These are phyloP conservation scores for Globisporangium sylvaticum DNA, from an alignment of 352 stramenopile genomes.

Conservation along the genomic window DNA sequence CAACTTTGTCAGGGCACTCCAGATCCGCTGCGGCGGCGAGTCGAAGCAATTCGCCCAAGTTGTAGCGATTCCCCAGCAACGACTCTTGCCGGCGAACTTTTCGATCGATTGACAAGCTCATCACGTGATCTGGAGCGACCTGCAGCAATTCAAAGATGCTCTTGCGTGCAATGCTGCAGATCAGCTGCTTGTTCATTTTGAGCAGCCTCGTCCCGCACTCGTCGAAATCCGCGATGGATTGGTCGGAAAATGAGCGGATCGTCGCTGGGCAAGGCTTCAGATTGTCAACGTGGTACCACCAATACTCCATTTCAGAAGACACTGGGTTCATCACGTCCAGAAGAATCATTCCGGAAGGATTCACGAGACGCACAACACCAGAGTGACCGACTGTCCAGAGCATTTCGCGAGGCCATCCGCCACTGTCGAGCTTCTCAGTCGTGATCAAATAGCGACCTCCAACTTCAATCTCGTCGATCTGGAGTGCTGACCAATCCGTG, in stretches of 20 bases:
- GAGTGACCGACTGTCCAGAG: constrained; percentile 64
- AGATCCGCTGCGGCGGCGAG: constrained; percentile 53
- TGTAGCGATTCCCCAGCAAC: constrained; percentile 35
- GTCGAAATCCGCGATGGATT: constrained; percentile 43
- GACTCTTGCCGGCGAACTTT: constrained; percentile 15
- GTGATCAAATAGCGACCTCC: constrained; percentile 52
- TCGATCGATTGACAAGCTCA: constrained; percentile 40
- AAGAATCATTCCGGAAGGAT: constrained; percentile 52
- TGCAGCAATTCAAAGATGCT: constrained; percentile 62
- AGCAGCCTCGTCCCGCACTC: constrained; percentile 28
- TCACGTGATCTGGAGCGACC: constrained; percentile 54
- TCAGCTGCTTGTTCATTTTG: constrained; percentile 38
- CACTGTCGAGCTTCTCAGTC: constrained; percentile 27
- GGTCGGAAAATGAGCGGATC: constrained; percentile 25
- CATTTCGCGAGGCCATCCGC: constrained; percentile 47
- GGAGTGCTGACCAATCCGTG: constrained; percentile 70
- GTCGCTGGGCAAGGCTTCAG: constrained; percentile 22
- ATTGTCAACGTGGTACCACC: constrained; percentile 69
- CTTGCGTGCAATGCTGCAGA: constrained; percentile 55
- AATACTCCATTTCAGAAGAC: constrained; percentile 48
- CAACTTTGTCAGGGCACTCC: constrained; percentile 38
- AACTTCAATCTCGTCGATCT: constrained; percentile 75
- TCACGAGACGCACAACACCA: constrained; percentile 43
- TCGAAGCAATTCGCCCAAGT: constrained; percentile 45
- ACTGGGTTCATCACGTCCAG: constrained; percentile 57